Percentiles rank a stretch among this genome's conserved stretches.
These are phyloP conservation scores for Pichia deserticola DNA, from an alignment of 805 yeast genomes.

Conservation along the genomic window DNA sequence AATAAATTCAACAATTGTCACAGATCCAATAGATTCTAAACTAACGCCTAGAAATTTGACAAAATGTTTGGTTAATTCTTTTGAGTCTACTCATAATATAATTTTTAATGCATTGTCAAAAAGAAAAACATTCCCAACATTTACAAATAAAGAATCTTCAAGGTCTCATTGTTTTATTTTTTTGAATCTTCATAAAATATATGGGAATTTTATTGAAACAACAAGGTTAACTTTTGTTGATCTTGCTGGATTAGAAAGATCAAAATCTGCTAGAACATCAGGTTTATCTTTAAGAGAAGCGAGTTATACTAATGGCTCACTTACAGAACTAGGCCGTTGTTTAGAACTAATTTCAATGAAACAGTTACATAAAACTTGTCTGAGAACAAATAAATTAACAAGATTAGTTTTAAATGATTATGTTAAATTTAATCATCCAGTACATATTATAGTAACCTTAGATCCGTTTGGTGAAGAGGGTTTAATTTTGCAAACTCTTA, in stretches of 20 bases:
- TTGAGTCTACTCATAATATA: conserved; percentile 31
- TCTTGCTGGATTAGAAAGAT: conserved; percentile 45
- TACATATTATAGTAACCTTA: conserved; percentile 31
- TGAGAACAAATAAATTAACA: conserved; percentile 43
- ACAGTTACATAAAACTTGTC: conserved; percentile 33
- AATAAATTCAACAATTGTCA: conserved; percentile 33
- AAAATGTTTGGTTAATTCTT: conserved; percentile 31
- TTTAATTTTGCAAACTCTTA: conserved; percentile 24
- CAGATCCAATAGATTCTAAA: conserved; percentile 37
- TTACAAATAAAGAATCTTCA: conserved; percentile 36
- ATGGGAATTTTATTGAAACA: conserved; percentile 18
- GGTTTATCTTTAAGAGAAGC: conserved; percentile 42
- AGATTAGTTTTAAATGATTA: conserved; percentile 42
- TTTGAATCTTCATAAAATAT: conserved; percentile 20
- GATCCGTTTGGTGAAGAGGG: conserved; percentile 35
- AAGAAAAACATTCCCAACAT: conserved; percentile 37
- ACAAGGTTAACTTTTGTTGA: conserved; percentile 43
- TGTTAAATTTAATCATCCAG: conserved; percentile 25
- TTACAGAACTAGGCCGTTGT: conserved; percentile 45
- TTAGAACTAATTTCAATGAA: conserved; percentile 34
- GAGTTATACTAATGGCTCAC: conserved; percentile 40
- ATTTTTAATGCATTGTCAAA: conserved; percentile 32
- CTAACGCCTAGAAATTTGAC: conserved; percentile 37
- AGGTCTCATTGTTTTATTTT: conserved; percentile 47
- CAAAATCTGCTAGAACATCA: conserved; percentile 36